Evolutionary conservation across 2,329 filamentous ascomycete genomes (phyloP), one percentile per base, ranked within the genome.

Genomic region (Clarireedia monteithiana): DNA sequence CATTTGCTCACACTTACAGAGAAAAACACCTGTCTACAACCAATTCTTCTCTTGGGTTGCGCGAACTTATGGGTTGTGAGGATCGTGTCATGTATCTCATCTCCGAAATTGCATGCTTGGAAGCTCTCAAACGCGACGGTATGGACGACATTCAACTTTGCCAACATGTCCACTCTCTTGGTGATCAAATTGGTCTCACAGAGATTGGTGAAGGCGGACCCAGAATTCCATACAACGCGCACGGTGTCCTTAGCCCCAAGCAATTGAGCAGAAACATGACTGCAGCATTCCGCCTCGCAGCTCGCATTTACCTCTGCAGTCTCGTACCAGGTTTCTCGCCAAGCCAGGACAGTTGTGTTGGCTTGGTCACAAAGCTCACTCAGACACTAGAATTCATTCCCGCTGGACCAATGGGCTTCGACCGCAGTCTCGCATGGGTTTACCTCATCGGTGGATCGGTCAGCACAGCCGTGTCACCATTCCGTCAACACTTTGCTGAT

Each of bases 21-120:
- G 86, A 94, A 71, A 95, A 96, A 78, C 89, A 96, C 71, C 81
- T 96, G 51, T 88, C 89, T 9, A 70, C 74, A 10, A 71, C 74
- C 60, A 81, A 81, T 70, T 64, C 78, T 23, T 81, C 77, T 55
- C 76, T 85, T 14, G 94, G 94, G 10, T 80, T 99, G 39, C 85
- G 87, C 53, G 91, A 95, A 75, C 81, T 97, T 51, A 97, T 97
- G 91, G 94, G 94, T 64, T 97, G 94, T 71, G 92, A 97, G 62
- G 94, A 99, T 73, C 84, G 85, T 23, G 88, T 97, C 73, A 96
- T 99, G 91, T 97, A 96, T 72, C 79, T 97, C 66, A 95, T 99
- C 70, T 95, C 91, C 2, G 94, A 99, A 74, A 96, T 97, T 66
- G 89, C 92, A 54, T 97, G 94, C 72, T 83, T 99, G 53, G 94